Evolutionary conservation across 306 rosid species (phyloP).

Genomic region (Quercus bicolor): DNA sequence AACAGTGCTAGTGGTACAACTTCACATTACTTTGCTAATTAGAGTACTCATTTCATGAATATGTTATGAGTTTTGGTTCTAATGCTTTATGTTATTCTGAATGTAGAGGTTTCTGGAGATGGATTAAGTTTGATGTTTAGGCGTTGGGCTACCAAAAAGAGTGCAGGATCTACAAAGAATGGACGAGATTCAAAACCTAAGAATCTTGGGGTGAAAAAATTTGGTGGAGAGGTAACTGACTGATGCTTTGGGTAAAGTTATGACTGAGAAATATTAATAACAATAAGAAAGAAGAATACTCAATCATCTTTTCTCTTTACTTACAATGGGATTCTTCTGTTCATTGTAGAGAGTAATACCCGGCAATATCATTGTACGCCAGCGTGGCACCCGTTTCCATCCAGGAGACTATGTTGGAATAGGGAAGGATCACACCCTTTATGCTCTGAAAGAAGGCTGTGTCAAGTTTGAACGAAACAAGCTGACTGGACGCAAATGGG

Average conservation of each 20-base stretch:
- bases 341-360: conserved; percentile 71
- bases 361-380: conserved; percentile 84
- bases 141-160: conserved; percentile 90
- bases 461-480: conserved; percentile 80
- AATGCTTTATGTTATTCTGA: conserved; percentile 2
- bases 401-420: conserved; percentile 90
- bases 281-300: not conserved
- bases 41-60: not conserved
- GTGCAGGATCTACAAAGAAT: conserved; percentile 86
- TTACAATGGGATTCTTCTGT: conserved; percentile 2
- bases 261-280: not conserved
- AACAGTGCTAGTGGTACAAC: conserved; percentile 53
- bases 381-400: conserved; percentile 88
- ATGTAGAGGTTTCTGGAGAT: conserved; percentile 60
- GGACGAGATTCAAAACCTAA: conserved; percentile 92
- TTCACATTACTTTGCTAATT: conserved; percentile 3
- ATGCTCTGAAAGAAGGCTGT: conserved; percentile 76
- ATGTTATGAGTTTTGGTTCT: conserved; percentile 7
- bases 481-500: conserved; percentile 80
- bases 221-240: conserved; percentile 83
- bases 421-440: conserved; percentile 83
- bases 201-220: conserved; percentile 91
- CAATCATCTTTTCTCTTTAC: not conserved
- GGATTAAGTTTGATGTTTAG: conserved; percentile 69
- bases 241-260: not conserved